A percentile compares a stretch with the other conserved stretches of the same genome.
Conservation (phyloP, 352 stramenopile species). For the Globisporangium apiculatum region DNA sequence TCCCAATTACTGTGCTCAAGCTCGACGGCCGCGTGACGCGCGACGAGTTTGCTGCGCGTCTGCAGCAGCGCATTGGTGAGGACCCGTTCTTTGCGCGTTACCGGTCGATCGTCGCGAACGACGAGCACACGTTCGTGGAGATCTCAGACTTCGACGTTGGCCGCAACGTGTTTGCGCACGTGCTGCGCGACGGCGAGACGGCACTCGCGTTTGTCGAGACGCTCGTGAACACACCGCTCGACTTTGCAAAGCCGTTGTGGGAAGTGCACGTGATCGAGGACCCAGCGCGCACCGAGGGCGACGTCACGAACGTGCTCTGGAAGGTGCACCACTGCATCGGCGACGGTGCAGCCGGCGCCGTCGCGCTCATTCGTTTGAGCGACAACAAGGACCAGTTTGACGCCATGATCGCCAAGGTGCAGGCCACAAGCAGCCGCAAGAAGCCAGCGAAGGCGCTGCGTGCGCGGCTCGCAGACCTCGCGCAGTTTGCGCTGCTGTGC, state of each 20-base stretch:
- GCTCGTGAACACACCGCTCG: constrained; percentile 61
- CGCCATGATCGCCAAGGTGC: constrained; percentile 48
- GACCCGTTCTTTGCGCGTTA: constrained; percentile 69
- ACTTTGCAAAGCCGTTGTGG: constrained; percentile 68
- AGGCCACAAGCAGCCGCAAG: constrained; percentile 20
- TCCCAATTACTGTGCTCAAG: constrained; percentile 59
- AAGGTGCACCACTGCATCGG: constrained; percentile 77
- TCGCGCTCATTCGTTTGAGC: constrained; percentile 57
- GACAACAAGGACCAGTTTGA: constrained; percentile 63
- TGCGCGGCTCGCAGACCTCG: constrained; percentile 19
- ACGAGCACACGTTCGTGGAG: constrained; percentile 51
- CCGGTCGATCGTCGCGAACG: constrained; percentile 45
- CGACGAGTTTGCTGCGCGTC: constrained; percentile 35
- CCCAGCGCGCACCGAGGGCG: constrained; percentile 14
- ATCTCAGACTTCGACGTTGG: constrained; percentile 43
- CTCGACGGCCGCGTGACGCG: constrained; percentile 38
- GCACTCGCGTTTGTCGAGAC: constrained; percentile 59
- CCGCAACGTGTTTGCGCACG: constrained; percentile 51
- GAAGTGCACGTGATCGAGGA: constrained; percentile 62
- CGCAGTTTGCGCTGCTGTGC: constrained; percentile 25
- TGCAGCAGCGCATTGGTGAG: constrained; percentile 40
- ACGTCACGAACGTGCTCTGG: constrained; percentile 48
- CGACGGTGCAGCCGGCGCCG: constrained; percentile 59
- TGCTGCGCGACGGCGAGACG: constrained; percentile 40
- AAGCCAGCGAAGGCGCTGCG: constrained; percentile 25